Conservation (phyloP, 805 yeast genomes). For the Candida quercuum region DNA sequence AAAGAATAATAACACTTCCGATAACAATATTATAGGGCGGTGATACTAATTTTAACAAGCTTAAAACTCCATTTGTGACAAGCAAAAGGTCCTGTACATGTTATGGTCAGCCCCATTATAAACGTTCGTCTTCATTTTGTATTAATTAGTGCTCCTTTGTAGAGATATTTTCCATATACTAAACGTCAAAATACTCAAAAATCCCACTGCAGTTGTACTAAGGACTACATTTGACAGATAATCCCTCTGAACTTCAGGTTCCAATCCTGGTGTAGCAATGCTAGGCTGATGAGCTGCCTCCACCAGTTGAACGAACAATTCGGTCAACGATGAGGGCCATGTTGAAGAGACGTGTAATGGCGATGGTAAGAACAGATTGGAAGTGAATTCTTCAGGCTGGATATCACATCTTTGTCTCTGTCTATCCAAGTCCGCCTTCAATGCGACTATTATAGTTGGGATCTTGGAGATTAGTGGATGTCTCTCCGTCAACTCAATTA, state of each 20-base stretch:
- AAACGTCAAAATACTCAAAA: constrained; percentile 55
- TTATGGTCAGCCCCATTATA: too few species aligned
- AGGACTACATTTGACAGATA: constrained; percentile 47
- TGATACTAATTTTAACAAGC: too few species aligned
- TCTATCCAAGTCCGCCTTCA: constrained; percentile 92
- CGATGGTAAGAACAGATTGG: constrained; percentile 59
- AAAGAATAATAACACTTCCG: too few species aligned
- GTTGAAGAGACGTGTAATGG: constrained; percentile 88
- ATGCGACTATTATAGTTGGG: constrained; percentile 85
- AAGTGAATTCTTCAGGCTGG: constrained; percentile 85
- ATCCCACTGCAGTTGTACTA: constrained; percentile 66
- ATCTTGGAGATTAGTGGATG: constrained; percentile 56
- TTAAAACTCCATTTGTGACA: too few species aligned
- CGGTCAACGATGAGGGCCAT: constrained; percentile 85
- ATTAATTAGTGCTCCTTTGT: background rate
- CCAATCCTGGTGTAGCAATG: constrained; percentile 70
- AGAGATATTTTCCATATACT: constrained; percentile 51
- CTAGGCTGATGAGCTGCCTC: constrained; percentile 84
- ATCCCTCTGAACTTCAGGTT: constrained; percentile 53
- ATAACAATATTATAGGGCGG: too few species aligned
- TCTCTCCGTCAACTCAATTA: constrained; percentile 61
- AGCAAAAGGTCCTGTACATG: too few species aligned
- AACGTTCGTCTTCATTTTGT: too few species aligned
- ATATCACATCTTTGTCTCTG: constrained; percentile 85
- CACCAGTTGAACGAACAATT: constrained; percentile 78